Percentiles rank a stretch among this genome's conserved stretches.
phyloP scores from a whole-genome alignment of 805 yeast genomes.

The Barnettozyma pratensis region DNA sequence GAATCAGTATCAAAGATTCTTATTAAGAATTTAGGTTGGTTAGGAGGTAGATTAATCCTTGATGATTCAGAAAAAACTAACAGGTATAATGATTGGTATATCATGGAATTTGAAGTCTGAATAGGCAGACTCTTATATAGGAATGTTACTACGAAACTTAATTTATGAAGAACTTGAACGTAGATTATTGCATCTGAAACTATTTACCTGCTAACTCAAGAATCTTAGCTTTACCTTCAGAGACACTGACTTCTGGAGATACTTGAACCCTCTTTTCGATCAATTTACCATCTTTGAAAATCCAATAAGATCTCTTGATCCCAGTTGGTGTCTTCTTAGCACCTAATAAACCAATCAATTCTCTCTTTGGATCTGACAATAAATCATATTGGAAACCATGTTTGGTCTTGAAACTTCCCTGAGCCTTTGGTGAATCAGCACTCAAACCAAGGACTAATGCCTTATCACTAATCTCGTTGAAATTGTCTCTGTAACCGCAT shows the following conservation, averaged over 20 bases:
- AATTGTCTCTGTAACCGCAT: slow-evolving; percentile 75
- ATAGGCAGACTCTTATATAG: no score
- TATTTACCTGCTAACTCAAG: slow-evolving; percentile 30
- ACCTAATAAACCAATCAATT: slow-evolving; percentile 69
- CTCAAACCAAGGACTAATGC: slow-evolving; percentile 75
- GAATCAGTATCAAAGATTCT: slow-evolving; percentile 22
- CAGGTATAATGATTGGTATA: slow-evolving; percentile 24
- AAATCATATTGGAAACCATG: slow-evolving; percentile 70
- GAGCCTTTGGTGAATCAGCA: slow-evolving; percentile 77
- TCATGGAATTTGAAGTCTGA: slow-evolving; percentile 25
- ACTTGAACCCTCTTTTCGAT: slow-evolving; percentile 33
- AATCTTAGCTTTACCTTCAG: slow-evolving; percentile 54
- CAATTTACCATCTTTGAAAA: slow-evolving; percentile 74
- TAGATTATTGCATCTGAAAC: background rate
- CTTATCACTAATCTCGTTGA: slow-evolving; percentile 44
- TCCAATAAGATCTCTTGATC: slow-evolving; percentile 86
- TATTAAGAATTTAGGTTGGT: slow-evolving; percentile 24
- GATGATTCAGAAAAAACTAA: slow-evolving; percentile 19
- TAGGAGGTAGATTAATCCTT: slow-evolving; percentile 21
- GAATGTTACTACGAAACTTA: background rate
- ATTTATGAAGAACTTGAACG: no score
- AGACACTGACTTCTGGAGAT: slow-evolving; percentile 53
- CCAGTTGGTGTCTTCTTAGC: slow-evolving; percentile 79
- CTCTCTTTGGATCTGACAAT: slow-evolving; percentile 68
- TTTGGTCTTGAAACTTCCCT: slow-evolving; percentile 67